Evolutionary conservation across 306 rosid genomes (phyloP).

Genomic region (Fragaria vesca): DNA sequence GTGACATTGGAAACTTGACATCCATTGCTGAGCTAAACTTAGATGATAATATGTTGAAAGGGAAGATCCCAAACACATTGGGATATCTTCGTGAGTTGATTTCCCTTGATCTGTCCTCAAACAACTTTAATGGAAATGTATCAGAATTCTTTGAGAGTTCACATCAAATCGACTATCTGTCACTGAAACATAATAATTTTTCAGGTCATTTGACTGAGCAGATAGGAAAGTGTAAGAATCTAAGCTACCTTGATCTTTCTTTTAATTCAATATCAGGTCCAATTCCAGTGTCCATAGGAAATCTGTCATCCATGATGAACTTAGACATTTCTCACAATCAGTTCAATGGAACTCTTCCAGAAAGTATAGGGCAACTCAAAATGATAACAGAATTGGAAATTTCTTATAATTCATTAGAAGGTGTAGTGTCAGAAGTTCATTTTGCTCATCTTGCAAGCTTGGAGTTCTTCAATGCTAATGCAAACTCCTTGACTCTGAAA

Average conservation of each 20-base stretch:
- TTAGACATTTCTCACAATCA: neutral
- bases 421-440: constrained; percentile 16
- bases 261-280: constrained; percentile 13
- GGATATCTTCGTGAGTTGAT: constrained; percentile 12
- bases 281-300: constrained; percentile 13
- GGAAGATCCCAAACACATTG: neutral
- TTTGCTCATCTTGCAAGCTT: constrained; percentile 1
- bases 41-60: too few relatives aligned
- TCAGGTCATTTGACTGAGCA: constrained; percentile 14
- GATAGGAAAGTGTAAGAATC: neutral
- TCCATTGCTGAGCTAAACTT: too few relatives aligned
- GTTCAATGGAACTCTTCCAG: constrained; percentile 15
- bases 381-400: neutral
- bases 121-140: neutral
- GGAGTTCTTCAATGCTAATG: neutral
- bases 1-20: too few relatives aligned
- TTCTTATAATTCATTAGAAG: neutral
- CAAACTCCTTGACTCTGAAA: neutral
- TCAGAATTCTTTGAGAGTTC: constrained; percentile 7
- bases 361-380: constrained; percentile 2
- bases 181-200: neutral
- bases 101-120: neutral
- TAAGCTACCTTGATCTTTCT: neutral
- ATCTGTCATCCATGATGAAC: neutral
- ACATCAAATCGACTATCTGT: too few relatives aligned